Percentiles rank a stretch among this genome's conserved stretches.
Conservation (phyloP, 2,329 filamentous ascomycete genomes). For the Xylaria polymorpha region DNA sequence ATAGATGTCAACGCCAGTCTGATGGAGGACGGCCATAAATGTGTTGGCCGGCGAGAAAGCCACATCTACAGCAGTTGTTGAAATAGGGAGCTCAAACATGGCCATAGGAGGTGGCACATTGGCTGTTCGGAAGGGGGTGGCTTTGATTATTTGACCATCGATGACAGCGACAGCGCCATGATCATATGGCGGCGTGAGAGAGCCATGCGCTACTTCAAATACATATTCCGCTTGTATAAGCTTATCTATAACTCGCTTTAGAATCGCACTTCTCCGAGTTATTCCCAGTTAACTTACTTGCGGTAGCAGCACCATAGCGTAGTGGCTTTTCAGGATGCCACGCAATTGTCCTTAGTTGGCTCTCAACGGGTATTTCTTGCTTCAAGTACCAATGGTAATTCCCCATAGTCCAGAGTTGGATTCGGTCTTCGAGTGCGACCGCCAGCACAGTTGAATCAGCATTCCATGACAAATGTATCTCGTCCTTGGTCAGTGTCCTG, state of each 20-base stretch:
- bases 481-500: slow-evolving; percentile 63
- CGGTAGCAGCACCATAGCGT: slow-evolving; percentile 67
- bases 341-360: slow-evolving; percentile 53
- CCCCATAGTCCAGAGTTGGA: slow-evolving; percentile 97
- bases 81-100: slow-evolving; percentile 75
- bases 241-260: slow-evolving; percentile 51
- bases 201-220: slow-evolving; percentile 75
- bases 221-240: slow-evolving; percentile 74
- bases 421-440: slow-evolving; percentile 75
- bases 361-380: slow-evolving; percentile 75
- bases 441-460: slow-evolving; percentile 90
- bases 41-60: slow-evolving; percentile 74
- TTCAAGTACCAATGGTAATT: slow-evolving; percentile 99
- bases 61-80: slow-evolving; percentile 76
- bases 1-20: slow-evolving; percentile 74
- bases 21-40: slow-evolving; percentile 78
- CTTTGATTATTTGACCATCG: slow-evolving; percentile 81
- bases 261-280: slow-evolving; percentile 27
- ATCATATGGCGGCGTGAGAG: slow-evolving; percentile 77
- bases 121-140: slow-evolving; percentile 85
- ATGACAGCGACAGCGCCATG: slow-evolving; percentile 84
- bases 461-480: slow-evolving; percentile 85
- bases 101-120: slow-evolving; percentile 96
- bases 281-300: slow-evolving; percentile 55
- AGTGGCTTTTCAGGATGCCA: slow-evolving; percentile 93